Percentiles rank a stretch among this genome's conserved stretches.
phyloP scores from a whole-genome alignment of 441 rosid species.

The Adansonia grandidieri region DNA sequence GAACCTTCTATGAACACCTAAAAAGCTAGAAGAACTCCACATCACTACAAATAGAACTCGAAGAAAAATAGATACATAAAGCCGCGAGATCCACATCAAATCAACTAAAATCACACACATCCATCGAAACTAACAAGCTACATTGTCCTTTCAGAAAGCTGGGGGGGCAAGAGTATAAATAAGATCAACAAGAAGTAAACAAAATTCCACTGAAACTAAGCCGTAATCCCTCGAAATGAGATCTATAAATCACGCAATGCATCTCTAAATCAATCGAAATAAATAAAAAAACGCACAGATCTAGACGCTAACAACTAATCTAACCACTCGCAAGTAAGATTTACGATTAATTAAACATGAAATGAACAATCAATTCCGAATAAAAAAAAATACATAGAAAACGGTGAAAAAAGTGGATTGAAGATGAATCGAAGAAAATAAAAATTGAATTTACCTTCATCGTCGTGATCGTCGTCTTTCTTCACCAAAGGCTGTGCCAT shows the following conservation, averaged over 20 bases:
- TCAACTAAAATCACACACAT: conserved; percentile 20
- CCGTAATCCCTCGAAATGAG: conserved; percentile 11
- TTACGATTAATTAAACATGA: conserved; percentile 12
- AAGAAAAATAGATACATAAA: conserved; percentile 6
- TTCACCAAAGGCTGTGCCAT: conserved; percentile 96
- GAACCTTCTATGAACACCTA: background rate
- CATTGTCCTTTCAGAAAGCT: conserved; percentile 32
- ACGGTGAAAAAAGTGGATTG: background rate
- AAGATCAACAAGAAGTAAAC: conserved; percentile 38
- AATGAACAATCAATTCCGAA: conserved; percentile 4
- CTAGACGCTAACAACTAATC: conserved; percentile 37
- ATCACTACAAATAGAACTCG: conserved; percentile 17
- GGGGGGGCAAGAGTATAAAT: background rate
- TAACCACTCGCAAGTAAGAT: conserved; percentile 18
- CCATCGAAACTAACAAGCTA: conserved; percentile 26
- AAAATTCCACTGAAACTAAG: conserved; percentile 29
- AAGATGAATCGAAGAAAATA: conserved; percentile 20
- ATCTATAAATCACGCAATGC: background rate
- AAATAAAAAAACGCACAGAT: conserved; percentile 42
- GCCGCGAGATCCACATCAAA: conserved; percentile 30
- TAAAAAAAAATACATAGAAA: background rate
- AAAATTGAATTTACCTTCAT: conserved; percentile 63
- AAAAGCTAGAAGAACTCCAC: conserved; percentile 22
- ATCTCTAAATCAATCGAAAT: conserved; percentile 16
- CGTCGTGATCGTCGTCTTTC: conserved; percentile 99